Conservation (phyloP, 2,329 filamentous ascomycete species). For the Thelonectria blattea region DNA sequence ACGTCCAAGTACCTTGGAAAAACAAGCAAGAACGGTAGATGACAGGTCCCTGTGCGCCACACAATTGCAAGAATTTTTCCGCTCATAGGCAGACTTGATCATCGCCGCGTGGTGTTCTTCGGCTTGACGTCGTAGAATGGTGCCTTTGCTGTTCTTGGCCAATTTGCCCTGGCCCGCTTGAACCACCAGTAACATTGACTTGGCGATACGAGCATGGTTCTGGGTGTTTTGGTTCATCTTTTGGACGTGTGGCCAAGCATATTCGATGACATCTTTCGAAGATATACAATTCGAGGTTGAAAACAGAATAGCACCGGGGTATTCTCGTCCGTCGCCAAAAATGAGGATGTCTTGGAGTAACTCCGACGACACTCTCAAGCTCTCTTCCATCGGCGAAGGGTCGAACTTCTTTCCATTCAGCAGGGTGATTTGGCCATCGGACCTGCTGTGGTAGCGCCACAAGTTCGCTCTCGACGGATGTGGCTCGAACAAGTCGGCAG, state of each 20-base stretch:
- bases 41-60: constrained; percentile 45
- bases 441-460: constrained; percentile 68
- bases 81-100: constrained; percentile 55
- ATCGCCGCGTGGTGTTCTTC: constrained; percentile 54
- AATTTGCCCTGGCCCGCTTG: constrained; percentile 41
- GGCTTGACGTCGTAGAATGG: constrained; percentile 57
- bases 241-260: constrained; percentile 52
- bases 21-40: constrained; percentile 41
- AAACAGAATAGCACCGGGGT: constrained; percentile 63
- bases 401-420: constrained; percentile 74
- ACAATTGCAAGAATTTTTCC: not conserved
- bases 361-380: constrained; percentile 51
- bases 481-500: constrained; percentile 65
- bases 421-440: constrained; percentile 66
- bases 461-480: constrained; percentile 58
- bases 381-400: constrained; percentile 64
- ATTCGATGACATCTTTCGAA: constrained; percentile 45
- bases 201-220: constrained; percentile 56
- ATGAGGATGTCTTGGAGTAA: constrained; percentile 62
- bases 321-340: constrained; percentile 64
- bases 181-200: constrained; percentile 57
- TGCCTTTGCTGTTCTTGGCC: constrained; percentile 69
- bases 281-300: constrained; percentile 38
- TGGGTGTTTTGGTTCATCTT: constrained; percentile 56
- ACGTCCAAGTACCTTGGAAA: constrained; percentile 40